phyloP scores from a whole-genome alignment of 768 basidiomycete species.

The Pluteus cervinus region DNA sequence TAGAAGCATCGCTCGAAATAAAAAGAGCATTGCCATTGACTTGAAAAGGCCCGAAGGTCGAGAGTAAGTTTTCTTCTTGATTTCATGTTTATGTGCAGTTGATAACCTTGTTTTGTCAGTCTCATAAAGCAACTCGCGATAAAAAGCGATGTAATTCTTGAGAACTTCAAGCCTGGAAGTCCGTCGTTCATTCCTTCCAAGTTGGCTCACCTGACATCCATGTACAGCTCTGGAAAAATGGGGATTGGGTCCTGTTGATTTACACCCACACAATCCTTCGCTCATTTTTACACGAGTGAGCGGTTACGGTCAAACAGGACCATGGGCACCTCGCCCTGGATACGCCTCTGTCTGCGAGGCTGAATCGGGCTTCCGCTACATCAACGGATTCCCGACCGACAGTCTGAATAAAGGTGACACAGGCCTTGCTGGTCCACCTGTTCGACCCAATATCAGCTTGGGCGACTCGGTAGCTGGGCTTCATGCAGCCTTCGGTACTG shows the following conservation, averaged over 20 bases:
- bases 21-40: conserved; percentile 69
- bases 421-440: conserved; percentile 52
- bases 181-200: conserved; percentile 14
- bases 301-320: conserved; percentile 72
- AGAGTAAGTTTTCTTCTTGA: conserved; percentile 21
- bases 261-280: conserved; percentile 73
- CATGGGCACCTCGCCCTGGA: conserved; percentile 65
- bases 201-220: background rate
- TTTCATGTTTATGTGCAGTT: background rate
- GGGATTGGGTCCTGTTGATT: conserved; percentile 50
- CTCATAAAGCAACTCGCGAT: conserved; percentile 56
- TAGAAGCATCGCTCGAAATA: conserved; percentile 64
- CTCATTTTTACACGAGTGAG: conserved; percentile 88
- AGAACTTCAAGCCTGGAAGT: conserved; percentile 78
- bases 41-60: conserved; percentile 51
- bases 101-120: conserved; percentile 22
- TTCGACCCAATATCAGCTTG: conserved; percentile 66
- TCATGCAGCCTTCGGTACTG: conserved; percentile 71
- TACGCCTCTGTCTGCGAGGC: conserved; percentile 75
- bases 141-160: conserved; percentile 60
- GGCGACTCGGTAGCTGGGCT: conserved; percentile 69
- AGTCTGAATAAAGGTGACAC: conserved; percentile 49
- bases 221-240: conserved; percentile 61
- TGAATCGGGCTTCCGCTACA: conserved; percentile 68
- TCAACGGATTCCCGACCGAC: conserved; percentile 64